Base-by-base conservation (phyloP, 2,329 filamentous ascomycete genomes). In the Verruconis gallopava region DNA sequence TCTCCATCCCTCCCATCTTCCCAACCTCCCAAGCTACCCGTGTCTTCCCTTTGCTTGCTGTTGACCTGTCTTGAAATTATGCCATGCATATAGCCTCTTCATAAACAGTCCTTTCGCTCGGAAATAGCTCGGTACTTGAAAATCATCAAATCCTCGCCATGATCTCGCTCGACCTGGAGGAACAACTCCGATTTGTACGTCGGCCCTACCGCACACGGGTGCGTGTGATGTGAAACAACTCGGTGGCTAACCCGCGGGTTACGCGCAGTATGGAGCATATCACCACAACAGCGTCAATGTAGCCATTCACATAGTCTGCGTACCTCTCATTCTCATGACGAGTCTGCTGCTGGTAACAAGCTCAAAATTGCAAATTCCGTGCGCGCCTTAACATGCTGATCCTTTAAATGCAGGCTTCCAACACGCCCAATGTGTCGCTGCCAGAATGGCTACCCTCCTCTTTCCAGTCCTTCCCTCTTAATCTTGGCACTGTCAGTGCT, bases 151-250 rank as follows among this genome's bases (percentile, higher is more conserved):
- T 30, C n/a, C n/a, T 21, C 21, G 20, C 33, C 40, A 46, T n/a
- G 50, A 70, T 70, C 66, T 64, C 67, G 44, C 72, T 91, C 55
- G 79, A 88, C 55, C 72, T 91, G 40, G 84, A 91, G 66, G 81
- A 77, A 58, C 84, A 89, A 57, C 70, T 91, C 53, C 76, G 75
- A 62, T 88, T 88, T 64, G 84, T 91, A 75, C 61, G 80, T n/a
- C n/a, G n/a, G n/a, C n/a, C n/a, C n/a, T n/a, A n/a, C n/a, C n/a
- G n/a, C n/a, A n/a, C n/a, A n/a, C n/a, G n/a, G n/a, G 62, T 48
- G 38, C 15, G 37, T 45, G 37, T 52, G 38, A 4, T 21, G 37
- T 37, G 37, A 41, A 50, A 38, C 50, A 36, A 9, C 6, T 36
- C 9, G 17, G 15, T 38, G 21, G 21, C 28, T 21, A 6, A 37